These are phyloP conservation scores for Chaetomiaceae sp. DNA, from an alignment of 2,329 filamentous ascomycete species.

Conservation along the genomic window DNA sequence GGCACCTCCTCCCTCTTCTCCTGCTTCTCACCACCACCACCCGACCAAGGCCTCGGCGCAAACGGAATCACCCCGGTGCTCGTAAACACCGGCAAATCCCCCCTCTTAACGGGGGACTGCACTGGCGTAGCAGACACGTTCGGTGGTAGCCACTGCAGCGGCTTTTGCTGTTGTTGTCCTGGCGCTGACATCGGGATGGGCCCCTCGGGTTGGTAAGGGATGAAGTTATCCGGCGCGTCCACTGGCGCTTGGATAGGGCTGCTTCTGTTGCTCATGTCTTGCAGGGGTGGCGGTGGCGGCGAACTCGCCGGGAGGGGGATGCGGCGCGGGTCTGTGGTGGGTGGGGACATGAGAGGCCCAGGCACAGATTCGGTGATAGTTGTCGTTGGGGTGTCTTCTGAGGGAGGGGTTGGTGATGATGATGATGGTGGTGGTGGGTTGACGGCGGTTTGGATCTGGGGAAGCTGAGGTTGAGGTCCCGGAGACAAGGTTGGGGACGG, in stretches of 20 bases:
- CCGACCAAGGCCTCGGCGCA: conserved; percentile 26
- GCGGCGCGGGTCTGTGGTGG: conserved; percentile 2
- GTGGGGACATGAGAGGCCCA: conserved; percentile 1
- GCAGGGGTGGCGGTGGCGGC: conserved; percentile 4
- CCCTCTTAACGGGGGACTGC: conserved; percentile 34
- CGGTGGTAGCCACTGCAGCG: conserved; percentile 50
- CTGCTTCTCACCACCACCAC: neutral
- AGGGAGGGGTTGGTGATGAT: too few species aligned
- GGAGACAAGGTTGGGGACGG: conserved; percentile 5
- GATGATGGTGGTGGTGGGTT: conserved; percentile 6
- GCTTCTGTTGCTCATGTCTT: conserved; percentile 5
- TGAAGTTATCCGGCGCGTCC: conserved; percentile 42
- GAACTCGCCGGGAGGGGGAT: conserved; percentile 11
- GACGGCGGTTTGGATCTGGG: neutral
- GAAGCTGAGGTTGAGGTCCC: neutral
- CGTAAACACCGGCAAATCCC: conserved; percentile 37
- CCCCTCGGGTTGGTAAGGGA: conserved; percentile 54
- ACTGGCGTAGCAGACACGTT: conserved; percentile 33
- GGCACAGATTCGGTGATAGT: neutral
- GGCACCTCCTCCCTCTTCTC: neutral
- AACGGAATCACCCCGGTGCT: conserved; percentile 47
- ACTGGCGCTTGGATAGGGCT: neutral
- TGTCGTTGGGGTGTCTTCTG: neutral
- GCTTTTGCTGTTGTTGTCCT: conserved; percentile 16
- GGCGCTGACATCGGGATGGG: conserved; percentile 34